A percentile compares a stretch with the other conserved stretches of the same genome.
phyloP scores from a whole-genome alignment of 345 rosid species.

The Linum tenue region DNA sequence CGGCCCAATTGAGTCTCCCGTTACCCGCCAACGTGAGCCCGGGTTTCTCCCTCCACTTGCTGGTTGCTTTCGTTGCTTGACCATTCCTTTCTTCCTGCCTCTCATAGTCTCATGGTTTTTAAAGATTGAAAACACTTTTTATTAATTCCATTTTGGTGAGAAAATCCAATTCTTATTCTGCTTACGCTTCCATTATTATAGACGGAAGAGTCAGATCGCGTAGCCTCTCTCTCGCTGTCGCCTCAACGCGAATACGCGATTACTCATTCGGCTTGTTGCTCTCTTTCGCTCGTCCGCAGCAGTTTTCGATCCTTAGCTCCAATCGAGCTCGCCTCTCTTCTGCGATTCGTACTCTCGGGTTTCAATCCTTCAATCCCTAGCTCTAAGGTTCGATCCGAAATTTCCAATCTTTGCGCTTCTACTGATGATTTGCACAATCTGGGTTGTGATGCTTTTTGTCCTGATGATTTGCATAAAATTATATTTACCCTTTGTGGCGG shows the following conservation, averaged over 20 bases:
- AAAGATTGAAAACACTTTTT: too few relatives aligned
- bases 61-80: too few relatives aligned
- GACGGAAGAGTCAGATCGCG: neutral
- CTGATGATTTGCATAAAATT: neutral
- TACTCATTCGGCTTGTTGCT: neutral
- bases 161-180: neutral
- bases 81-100: too few relatives aligned
- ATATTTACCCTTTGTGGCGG: neutral
- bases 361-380: neutral
- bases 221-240: neutral
- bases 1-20: too few relatives aligned
- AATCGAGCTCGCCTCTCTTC: neutral
- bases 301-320: neutral
- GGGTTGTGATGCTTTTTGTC: neutral
- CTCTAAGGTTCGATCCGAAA: neutral
- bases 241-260: neutral
- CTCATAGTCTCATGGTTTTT: too few relatives aligned
- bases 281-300: neutral
- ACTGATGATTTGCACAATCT: neutral
- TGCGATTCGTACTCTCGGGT: neutral
- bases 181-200: neutral
- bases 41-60: too few relatives aligned
- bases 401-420: neutral
- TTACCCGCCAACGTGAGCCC: too few relatives aligned
- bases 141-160: neutral